phyloP scores from a whole-genome alignment of 768 basidiomycete genomes.

The Leccinum imitatum region DNA sequence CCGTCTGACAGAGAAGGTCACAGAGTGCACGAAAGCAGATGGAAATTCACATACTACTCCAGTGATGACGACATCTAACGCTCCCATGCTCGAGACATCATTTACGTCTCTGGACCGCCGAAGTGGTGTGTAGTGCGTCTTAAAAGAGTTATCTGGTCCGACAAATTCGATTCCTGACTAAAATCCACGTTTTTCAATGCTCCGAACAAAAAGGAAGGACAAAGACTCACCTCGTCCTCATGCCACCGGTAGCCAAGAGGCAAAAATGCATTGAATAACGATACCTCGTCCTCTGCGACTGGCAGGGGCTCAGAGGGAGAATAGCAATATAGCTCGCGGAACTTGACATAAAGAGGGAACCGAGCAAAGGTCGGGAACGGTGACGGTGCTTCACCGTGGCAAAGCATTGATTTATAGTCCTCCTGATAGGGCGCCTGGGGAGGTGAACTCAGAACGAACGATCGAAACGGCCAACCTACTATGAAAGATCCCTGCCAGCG shows the following conservation, averaged over 20 bases:
- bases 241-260: constrained; percentile 39
- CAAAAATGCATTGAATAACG: constrained; percentile 46
- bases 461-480: constrained; percentile 31
- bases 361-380: constrained; percentile 38
- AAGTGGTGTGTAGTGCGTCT: constrained; percentile 40
- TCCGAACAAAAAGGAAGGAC: background rate
- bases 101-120: constrained; percentile 12
- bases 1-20: constrained; percentile 38
- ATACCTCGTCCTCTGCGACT: constrained; percentile 33
- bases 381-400: constrained; percentile 33
- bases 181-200: background rate
- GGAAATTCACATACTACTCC: constrained; percentile 42
- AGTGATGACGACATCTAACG: constrained; percentile 51
- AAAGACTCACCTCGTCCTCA: constrained; percentile 29
- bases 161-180: constrained; percentile 33
- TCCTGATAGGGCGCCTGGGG: constrained; percentile 40
- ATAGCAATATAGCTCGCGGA: constrained; percentile 49
- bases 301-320: constrained; percentile 36
- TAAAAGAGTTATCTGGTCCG: constrained; percentile 37
- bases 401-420: constrained; percentile 40
- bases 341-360: constrained; percentile 46
- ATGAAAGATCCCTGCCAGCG: constrained; percentile 51
- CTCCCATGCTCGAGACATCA: constrained; percentile 16
- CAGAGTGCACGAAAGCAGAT: background rate
- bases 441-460: constrained; percentile 2